phyloP scores from a whole-genome alignment of 768 basidiomycete genomes.

The Cubamyces lactineus region DNA sequence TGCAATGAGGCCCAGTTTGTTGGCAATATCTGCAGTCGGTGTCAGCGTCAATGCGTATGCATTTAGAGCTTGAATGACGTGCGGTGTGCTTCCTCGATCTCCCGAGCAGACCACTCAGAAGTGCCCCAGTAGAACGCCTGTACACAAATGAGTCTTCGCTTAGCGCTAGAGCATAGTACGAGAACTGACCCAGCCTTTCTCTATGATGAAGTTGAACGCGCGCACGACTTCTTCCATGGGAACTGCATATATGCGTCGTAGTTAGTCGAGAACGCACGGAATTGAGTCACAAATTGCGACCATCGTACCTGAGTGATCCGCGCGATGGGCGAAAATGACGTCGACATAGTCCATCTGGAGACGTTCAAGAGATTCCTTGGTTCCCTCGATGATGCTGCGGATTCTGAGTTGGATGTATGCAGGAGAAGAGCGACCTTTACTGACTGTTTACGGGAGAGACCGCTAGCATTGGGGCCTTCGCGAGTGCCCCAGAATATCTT shows the following conservation, averaged over 20 bases:
- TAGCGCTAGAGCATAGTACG: conserved; percentile 19
- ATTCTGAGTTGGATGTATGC: background rate
- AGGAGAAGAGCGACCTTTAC: conserved; percentile 27
- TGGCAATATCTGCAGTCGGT: conserved; percentile 56
- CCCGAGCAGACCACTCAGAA: conserved; percentile 72
- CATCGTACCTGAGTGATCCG: conserved; percentile 53
- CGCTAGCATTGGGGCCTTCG: conserved; percentile 54
- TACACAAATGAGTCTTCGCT: background rate
- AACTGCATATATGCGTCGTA: conserved; percentile 34
- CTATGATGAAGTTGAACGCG: conserved; percentile 81
- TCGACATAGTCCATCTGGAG: conserved; percentile 78
- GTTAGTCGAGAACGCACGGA: background rate
- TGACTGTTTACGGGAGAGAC: conserved; percentile 65
- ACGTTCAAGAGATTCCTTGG: conserved; percentile 64
- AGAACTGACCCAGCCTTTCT: conserved; percentile 59
- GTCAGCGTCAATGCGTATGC: background rate
- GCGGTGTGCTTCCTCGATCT: conserved; percentile 28
- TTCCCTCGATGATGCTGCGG: conserved; percentile 72
- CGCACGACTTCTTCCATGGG: conserved; percentile 81
- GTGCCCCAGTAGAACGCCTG: conserved; percentile 75
- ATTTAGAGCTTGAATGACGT: conserved; percentile 26
- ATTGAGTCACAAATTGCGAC: background rate
- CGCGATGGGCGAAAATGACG: conserved; percentile 71
- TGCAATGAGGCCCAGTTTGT: conserved; percentile 62
- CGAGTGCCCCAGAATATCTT: conserved; percentile 77